Evolutionary conservation across 345 rosid species (phyloP).

Genomic region (Boechera stricta): DNA sequence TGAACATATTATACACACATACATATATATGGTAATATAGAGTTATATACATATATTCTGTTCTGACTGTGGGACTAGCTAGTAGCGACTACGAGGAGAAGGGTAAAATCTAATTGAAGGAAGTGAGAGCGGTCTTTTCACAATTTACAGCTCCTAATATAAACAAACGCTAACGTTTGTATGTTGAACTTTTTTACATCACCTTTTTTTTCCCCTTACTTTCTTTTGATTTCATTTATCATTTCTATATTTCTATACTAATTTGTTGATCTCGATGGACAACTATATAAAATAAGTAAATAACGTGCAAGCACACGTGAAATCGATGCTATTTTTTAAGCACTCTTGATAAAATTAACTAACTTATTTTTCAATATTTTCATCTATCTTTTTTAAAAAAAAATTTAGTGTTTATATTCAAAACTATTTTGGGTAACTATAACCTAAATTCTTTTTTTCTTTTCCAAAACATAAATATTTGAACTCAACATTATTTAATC

Average conservation of each 20-base stretch:
- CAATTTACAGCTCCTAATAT: slow-evolving; percentile 26
- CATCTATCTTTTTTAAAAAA: too few relatives aligned
- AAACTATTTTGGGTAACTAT: background rate
- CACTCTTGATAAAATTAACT: too few relatives aligned
- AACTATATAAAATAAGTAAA: background rate
- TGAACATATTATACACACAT: background rate
- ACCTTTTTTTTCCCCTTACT: background rate
- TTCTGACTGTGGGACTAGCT: slow-evolving; percentile 33
- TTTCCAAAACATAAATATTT: too few relatives aligned
- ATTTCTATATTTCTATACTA: background rate
- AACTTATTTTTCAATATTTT: too few relatives aligned
- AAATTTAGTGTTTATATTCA: background rate
- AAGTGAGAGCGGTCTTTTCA: slow-evolving; percentile 70
- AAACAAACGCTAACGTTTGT: slow-evolving; percentile 41
- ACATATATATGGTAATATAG: background rate
- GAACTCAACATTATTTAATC: background rate
- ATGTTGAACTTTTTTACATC: slow-evolving; percentile 24
- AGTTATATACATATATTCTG: background rate
- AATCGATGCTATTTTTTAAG: too few relatives aligned
- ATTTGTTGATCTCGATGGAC: background rate
- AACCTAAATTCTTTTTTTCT: background rate
- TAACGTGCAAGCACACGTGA: too few relatives aligned
- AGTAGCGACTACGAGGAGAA: slow-evolving; percentile 13
- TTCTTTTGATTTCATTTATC: background rate
- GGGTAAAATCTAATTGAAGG: slow-evolving; percentile 37